Evolutionary conservation across 441 rosid genomes (phyloP), one percentile per base, ranked within the genome.

Genomic region (Bruguiera hainesii): DNA sequence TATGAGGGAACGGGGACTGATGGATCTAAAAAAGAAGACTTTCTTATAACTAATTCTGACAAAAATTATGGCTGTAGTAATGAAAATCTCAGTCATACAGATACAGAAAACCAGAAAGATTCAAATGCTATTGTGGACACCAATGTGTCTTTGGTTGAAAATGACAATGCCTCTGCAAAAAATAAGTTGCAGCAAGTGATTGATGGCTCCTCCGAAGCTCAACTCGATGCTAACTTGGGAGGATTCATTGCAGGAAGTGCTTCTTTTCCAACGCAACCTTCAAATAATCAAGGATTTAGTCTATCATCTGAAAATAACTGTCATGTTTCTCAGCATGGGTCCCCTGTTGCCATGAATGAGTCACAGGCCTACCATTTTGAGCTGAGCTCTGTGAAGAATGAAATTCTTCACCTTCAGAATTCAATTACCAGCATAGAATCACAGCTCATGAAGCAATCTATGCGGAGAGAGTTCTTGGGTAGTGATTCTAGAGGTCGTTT

Each of bases 401-500:
- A 90, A 31, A 77, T 90, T 58, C 75, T 78, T 59, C 75, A 73
- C 66, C 66, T 87, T 76, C 86, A 96, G 82, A 83, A 82, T 68
- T 82, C 84, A 68, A 87, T 96, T 67, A 74, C 72, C 72, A 78
- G 78, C 71, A 67, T 80, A 64, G 92, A 88, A 65, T 81, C 79
- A 26, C 93, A 90, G 87, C 83, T 93, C 66, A 73, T 74, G 49
- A 90, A 80, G 75, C 82, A 82, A 70, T 83, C 96, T 64, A 64
- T 88, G 60, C 90, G 98, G 39, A 84, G 83, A 79, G 96, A 96
- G 66, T 88, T 86, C 82, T 76, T 93, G 86, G 99, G 99, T n/a
- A 74, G 74, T 64, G 99, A 96, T 85, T 85, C 92, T 70, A 65
- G 79, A 69, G 90, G 96, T 73, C 93, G 89, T 63, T 72, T 93